A percentile compares a stretch with the other conserved stretches of the same genome.
Conservation (phyloP, 2,329 filamentous ascomycete species). For the Trichophyton mentagrophytes region DNA sequence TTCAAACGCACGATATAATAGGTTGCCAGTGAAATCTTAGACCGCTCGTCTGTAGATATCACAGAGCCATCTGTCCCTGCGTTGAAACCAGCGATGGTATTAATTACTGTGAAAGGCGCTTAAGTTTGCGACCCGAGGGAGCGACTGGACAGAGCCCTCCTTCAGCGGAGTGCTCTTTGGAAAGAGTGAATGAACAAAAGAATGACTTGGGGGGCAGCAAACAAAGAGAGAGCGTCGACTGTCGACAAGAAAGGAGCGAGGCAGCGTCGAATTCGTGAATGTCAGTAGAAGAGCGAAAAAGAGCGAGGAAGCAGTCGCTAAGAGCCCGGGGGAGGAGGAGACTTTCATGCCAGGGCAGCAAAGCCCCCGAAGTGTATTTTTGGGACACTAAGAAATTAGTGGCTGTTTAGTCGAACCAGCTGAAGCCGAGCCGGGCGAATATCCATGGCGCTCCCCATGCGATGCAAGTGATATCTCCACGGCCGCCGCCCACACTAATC, state of each 20-base stretch:
- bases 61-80: not conserved
- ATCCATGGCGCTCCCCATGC: not conserved
- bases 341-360: not conserved
- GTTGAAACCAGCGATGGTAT: not conserved
- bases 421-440: not conserved
- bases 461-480: not conserved
- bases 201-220: constrained; percentile 8
- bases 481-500: not conserved
- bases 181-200: constrained; percentile 3
- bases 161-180: not conserved
- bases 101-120: not conserved
- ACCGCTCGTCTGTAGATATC: not conserved
- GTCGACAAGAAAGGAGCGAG: constrained; percentile 3
- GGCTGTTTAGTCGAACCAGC: not conserved
- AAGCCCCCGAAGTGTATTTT: not conserved
- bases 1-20: not conserved
- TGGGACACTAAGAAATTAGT: constrained; percentile 2
- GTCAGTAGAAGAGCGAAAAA: not conserved
- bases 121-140: not conserved
- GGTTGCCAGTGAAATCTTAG: not conserved
- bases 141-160: not conserved
- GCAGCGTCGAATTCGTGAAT: not conserved
- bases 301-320: too few species aligned
- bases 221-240: constrained; percentile 6
- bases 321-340: not conserved